These are phyloP conservation scores for Picochlorum sp. DNA, from an alignment of 139 green algal genomes.

Conservation along the genomic window DNA sequence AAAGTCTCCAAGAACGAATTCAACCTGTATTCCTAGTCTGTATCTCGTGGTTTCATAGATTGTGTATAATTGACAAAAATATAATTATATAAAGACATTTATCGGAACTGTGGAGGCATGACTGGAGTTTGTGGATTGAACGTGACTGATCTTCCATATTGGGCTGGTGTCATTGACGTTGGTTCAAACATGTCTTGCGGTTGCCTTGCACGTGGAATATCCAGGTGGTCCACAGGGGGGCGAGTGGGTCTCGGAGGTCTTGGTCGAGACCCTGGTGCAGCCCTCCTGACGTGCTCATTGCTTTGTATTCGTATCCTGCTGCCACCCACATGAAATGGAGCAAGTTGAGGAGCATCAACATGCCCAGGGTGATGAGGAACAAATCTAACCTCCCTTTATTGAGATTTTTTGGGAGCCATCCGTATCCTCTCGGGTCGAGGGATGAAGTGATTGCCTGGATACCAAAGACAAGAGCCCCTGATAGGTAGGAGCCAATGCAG, in stretches of 20 bases:
- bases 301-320: slow-evolving; percentile 71
- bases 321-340: slow-evolving; percentile 60
- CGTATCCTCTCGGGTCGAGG: slow-evolving; percentile 12
- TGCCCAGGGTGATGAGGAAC: slow-evolving; percentile 64
- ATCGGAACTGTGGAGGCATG: slow-evolving; percentile 62
- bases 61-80: too few species aligned
- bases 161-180: slow-evolving; percentile 8
- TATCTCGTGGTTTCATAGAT: neutral
- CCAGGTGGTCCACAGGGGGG: slow-evolving; percentile 1
- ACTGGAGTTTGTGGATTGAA: slow-evolving; percentile 50
- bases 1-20: neutral
- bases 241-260: neutral
- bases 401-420: slow-evolving; percentile 47
- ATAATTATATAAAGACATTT: slow-evolving; percentile 1
- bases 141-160: slow-evolving; percentile 41
- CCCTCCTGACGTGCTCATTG: slow-evolving; percentile 49
- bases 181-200: slow-evolving; percentile 10
- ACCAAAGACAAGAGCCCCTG: slow-evolving; percentile 48
- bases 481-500: slow-evolving; percentile 72
- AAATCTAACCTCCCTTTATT: slow-evolving; percentile 72
- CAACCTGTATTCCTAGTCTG: neutral
- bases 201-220: neutral
- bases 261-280: slow-evolving; percentile 4
- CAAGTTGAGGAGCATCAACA: slow-evolving; percentile 51
- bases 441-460: slow-evolving; percentile 18